Percentiles rank a stretch among this genome's conserved stretches.
phyloP scores from a whole-genome alignment of 2,329 filamentous ascomycete species.

The Pseudogymnoascus sp. region DNA sequence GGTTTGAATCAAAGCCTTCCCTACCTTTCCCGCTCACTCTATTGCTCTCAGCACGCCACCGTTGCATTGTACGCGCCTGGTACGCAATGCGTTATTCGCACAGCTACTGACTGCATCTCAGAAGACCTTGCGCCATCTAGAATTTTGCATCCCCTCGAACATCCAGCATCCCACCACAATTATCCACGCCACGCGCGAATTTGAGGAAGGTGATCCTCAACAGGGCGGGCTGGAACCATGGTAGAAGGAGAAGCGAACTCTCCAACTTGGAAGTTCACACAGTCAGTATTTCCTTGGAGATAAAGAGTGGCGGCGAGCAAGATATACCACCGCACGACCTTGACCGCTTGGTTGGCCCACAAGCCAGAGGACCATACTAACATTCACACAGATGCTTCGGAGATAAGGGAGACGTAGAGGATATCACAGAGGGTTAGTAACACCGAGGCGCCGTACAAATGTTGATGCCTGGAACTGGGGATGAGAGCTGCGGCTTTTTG shows the following conservation, averaged over 20 bases:
- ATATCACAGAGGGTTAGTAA: conserved; percentile 30
- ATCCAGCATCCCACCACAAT: background rate
- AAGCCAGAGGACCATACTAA: conserved; percentile 18
- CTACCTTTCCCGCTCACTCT: background rate
- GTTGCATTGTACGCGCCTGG: conserved; percentile 2
- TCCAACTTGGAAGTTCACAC: conserved; percentile 99
- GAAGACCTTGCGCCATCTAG: conserved; percentile 4
- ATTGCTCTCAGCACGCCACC: conserved; percentile 2
- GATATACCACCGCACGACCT: background rate
- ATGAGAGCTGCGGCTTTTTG: conserved; percentile 1
- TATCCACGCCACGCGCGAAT: conserved; percentile 6
- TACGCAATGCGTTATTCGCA: background rate
- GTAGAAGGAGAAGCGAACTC: conserved; percentile 90
- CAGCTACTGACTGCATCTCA: background rate
- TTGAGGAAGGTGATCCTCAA: conserved; percentile 23
- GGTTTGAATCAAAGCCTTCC: conserved; percentile 5
- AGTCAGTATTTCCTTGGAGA: conserved; percentile 39
- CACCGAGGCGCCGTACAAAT: background rate
- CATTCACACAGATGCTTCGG: conserved; percentile 74
- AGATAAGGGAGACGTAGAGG: conserved; percentile 98
- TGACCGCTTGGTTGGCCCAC: conserved; percentile 4
- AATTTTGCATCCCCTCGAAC: background rate
- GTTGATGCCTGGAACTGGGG: background rate
- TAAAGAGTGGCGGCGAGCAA: background rate
- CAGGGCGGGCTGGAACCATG: conserved; percentile 52